Evolutionary conservation across 176 grass and related monocot genomes (phyloP).

Genomic region (Saccharum spontaneum): DNA sequence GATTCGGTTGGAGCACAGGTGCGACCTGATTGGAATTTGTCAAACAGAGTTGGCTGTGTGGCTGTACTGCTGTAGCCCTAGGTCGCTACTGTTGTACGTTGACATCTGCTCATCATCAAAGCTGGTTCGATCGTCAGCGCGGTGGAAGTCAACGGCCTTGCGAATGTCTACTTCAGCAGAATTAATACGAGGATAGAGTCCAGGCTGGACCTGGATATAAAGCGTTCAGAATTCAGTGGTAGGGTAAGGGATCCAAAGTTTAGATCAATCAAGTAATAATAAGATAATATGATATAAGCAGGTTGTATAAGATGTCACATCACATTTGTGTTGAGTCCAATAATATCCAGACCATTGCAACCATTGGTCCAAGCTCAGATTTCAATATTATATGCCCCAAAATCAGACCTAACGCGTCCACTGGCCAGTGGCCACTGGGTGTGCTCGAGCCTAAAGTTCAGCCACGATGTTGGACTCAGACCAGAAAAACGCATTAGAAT

Average conservation of each 20-base stretch:
- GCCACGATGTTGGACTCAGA: background rate
- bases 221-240: background rate
- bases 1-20: background rate
- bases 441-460: too few species aligned
- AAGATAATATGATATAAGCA: too few species aligned
- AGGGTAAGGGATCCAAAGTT: background rate
- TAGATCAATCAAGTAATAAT: too few species aligned
- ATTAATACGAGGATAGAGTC: background rate
- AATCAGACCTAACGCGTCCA: too few species aligned
- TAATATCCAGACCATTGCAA: too few species aligned
- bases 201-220: background rate
- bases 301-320: too few species aligned
- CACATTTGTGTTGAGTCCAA: too few species aligned
- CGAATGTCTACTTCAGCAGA: background rate
- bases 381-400: too few species aligned
- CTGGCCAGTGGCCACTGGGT: too few species aligned
- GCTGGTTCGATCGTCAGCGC: background rate
- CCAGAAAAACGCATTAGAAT: background rate
- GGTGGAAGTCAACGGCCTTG: background rate
- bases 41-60: slow-evolving; percentile 20
- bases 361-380: too few species aligned
- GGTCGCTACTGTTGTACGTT: background rate
- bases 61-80: background rate
- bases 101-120: slow-evolving; percentile 3
- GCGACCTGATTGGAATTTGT: background rate